phyloP scores from a whole-genome alignment of 2,329 filamentous ascomycete species.

The Ceratocystis huliohia region DNA sequence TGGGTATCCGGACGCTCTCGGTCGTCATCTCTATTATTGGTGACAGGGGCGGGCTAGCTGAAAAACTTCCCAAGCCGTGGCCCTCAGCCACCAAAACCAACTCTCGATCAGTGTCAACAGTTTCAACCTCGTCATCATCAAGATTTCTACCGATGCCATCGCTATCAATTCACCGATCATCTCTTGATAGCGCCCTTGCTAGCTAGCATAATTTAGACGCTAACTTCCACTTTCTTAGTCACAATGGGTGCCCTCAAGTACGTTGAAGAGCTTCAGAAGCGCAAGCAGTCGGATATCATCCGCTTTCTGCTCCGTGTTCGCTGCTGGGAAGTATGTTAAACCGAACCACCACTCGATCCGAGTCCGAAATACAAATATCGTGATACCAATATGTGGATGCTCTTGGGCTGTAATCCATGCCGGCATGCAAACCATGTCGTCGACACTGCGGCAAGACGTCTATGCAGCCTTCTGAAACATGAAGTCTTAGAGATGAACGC shows the following conservation, averaged over 20 bases:
- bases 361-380: constrained; percentile 18
- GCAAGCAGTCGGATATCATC: constrained; percentile 99
- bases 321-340: constrained; percentile 94
- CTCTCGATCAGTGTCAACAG: background rate
- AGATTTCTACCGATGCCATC: background rate
- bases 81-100: background rate
- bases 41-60: background rate
- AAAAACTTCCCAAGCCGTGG: background rate
- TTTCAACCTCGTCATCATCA: background rate
- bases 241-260: constrained; percentile 99
- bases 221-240: constrained; percentile 28
- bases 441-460: constrained; percentile 13
- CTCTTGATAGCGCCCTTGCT: background rate
- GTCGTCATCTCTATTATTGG: background rate
- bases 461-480: constrained; percentile 17
- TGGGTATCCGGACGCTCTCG: background rate
- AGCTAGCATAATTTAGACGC: background rate
- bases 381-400: constrained; percentile 22
- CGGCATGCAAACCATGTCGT: constrained; percentile 21
- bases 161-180: background rate
- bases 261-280: constrained; percentile 99
- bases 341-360: constrained; percentile 19
- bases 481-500: constrained; percentile 23
- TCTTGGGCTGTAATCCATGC: constrained; percentile 20
- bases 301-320: constrained; percentile 98